A percentile compares a stretch with the other conserved stretches of the same genome.
Conservation (phyloP, 1,139 yeast species). For the Debaryomyces robertsiae region DNA sequence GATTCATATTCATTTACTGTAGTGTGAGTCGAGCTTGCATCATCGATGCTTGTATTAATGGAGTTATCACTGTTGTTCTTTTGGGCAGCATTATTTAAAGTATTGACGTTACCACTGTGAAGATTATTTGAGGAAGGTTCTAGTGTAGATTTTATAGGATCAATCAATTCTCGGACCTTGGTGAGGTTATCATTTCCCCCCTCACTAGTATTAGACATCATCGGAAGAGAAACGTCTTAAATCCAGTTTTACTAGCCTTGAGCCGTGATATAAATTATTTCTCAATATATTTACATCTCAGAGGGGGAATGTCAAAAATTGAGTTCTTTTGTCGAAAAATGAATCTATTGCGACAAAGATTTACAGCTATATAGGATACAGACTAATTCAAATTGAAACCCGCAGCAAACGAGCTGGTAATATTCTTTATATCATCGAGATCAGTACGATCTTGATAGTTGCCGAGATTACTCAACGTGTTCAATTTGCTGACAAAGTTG, state of each 20-base stretch:
- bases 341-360: constrained; percentile 2
- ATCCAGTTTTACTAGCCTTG: not conserved
- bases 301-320: constrained; percentile 5
- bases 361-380: not conserved
- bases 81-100: constrained; percentile 2
- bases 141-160: constrained; percentile 6
- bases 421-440: constrained; percentile 48
- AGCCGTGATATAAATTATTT: not conserved
- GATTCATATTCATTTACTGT: constrained; percentile 8
- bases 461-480: constrained; percentile 24
- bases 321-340: constrained; percentile 2
- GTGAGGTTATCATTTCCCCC: constrained; percentile 1
- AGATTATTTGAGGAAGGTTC: constrained; percentile 1
- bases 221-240: not conserved
- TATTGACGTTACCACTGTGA: constrained; percentile 7
- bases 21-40: constrained; percentile 8
- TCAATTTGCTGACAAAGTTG: constrained; percentile 47
- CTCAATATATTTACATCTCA: constrained; percentile 4
- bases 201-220: constrained; percentile 4
- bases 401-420: constrained; percentile 51
- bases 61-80: constrained; percentile 5
- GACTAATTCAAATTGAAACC: constrained; percentile 28
- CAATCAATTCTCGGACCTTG: constrained; percentile 5
- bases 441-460: constrained; percentile 23
- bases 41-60: constrained; percentile 10